A percentile compares a stretch with the other conserved stretches of the same genome.
Evolutionary conservation across 139 green algal genomes (phyloP).

Genomic region (Chlamydomonas incerta): DNA sequence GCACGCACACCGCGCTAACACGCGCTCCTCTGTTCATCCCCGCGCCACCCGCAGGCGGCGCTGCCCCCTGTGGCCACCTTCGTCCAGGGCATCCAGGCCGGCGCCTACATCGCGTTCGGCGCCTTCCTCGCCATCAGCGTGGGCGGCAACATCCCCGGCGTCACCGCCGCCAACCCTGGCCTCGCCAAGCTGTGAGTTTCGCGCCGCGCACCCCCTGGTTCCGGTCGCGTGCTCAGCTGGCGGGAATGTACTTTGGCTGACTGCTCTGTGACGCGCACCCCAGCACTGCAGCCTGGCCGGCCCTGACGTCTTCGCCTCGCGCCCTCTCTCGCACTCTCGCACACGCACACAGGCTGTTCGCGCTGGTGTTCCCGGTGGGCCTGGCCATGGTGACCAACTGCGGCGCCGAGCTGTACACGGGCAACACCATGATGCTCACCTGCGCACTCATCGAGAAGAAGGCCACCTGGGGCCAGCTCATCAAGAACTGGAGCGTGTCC

Average conservation of each 20-base stretch:
- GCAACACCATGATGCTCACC: slow-evolving; percentile 82
- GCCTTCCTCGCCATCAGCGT: slow-evolving; percentile 32
- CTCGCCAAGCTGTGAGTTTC: slow-evolving; percentile 60
- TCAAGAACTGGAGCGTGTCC: slow-evolving; percentile 79
- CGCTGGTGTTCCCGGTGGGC: slow-evolving; percentile 77
- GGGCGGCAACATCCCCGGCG: slow-evolving; percentile 47
- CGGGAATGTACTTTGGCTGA: no score
- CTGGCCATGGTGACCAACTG: slow-evolving; percentile 73
- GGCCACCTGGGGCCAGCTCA: slow-evolving; percentile 56
- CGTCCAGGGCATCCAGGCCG: slow-evolving; percentile 43
- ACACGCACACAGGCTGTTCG: slow-evolving; percentile 40
- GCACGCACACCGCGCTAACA: no score
- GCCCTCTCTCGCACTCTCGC: no score
- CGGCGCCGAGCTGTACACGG: slow-evolving; percentile 90
- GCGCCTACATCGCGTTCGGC: slow-evolving; percentile 41
- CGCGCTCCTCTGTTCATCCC: no score
- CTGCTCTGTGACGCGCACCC: no score
- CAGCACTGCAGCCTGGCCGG: no score
- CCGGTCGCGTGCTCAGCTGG: no score
- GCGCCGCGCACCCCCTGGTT: no score
- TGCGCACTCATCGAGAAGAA: slow-evolving; percentile 74
- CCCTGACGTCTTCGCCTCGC: no score
- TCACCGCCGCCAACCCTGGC: slow-evolving; percentile 72
- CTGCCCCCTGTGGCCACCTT: slow-evolving; percentile 2
- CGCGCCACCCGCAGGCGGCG: neutral